Conservation (phyloP, 2,329 filamentous ascomycete genomes). For the Pleomassaria siparia region DNA sequence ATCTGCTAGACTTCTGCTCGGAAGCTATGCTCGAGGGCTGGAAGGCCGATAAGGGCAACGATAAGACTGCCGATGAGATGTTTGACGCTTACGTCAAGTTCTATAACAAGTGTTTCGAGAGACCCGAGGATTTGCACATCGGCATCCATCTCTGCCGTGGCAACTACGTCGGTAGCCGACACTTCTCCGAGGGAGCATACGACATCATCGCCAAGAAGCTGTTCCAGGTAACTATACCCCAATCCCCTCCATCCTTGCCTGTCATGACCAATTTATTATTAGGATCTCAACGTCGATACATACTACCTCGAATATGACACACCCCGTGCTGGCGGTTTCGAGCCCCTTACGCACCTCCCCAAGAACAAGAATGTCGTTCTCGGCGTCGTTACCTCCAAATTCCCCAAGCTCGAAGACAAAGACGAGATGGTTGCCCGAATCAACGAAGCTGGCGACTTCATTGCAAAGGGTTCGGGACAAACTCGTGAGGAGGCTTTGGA, state of each 20-base stretch:
- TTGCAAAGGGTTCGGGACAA: slow-evolving; percentile 68
- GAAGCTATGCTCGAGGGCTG: slow-evolving; percentile 41
- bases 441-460: slow-evolving; percentile 60
- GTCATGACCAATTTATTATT: not conserved
- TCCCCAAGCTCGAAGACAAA: slow-evolving; percentile 49
- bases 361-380: slow-evolving; percentile 52
- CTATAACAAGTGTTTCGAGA: slow-evolving; percentile 70
- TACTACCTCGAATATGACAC: slow-evolving; percentile 52
- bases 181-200: slow-evolving; percentile 52
- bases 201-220: slow-evolving; percentile 49
- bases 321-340: slow-evolving; percentile 51
- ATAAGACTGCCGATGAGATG: slow-evolving; percentile 67
- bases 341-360: slow-evolving; percentile 48
- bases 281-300: slow-evolving; percentile 44
- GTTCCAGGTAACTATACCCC: slow-evolving; percentile 32
- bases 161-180: slow-evolving; percentile 50
- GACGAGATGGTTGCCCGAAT: slow-evolving; percentile 51
- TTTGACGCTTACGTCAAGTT: slow-evolving; percentile 75
- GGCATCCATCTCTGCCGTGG: slow-evolving; percentile 72
- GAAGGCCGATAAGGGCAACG: slow-evolving; percentile 65
- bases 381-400: slow-evolving; percentile 51
- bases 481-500: slow-evolving; percentile 67
- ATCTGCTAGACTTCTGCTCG: slow-evolving; percentile 36
- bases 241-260: not conserved
- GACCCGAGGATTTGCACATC: slow-evolving; percentile 70